Base-by-base conservation (phyloP, 805 yeast species). In the Grigorovia yakushimaensis region DNA sequence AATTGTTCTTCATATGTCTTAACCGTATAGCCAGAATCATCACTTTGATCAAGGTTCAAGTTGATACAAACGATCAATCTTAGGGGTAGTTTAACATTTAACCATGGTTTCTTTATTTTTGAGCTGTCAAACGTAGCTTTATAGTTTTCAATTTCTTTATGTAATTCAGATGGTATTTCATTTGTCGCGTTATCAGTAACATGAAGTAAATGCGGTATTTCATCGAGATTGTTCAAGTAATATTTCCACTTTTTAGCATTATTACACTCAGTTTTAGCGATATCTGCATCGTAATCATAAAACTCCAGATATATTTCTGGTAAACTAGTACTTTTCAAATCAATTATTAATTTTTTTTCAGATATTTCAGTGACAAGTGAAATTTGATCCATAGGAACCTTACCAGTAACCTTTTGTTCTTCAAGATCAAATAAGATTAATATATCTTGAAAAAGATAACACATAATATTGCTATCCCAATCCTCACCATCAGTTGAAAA, bases 131-230 rank as follows among this genome's bases (percentile, higher is more conserved):
- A 11, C 15, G 27, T 8, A 22, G 9, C 17, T 20, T 9, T 5
- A 24, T 40, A 27, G 4, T 36, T 30, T 8, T 44, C 23, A 15
- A 24, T 19, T 11, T 18, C 37, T 13, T 33, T n/a, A 3, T 33
- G 37, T 33, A 33, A 33, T 15, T n/a, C 17, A 5, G 13, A 13
- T 11, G 37, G 37, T n/a, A 33, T 6, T 15, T 11, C 51, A 9
- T 57, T 58, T 79, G 83, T 75, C 0, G 73, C 72, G 51, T 73
- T 79, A 1, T 73, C 67, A 1, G 83, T 73, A 50, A 78, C 59
- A 54, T 77, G 78, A 30, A 67, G 65, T 22, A 77, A 27, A 8
- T 47, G 39, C 11, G 55, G 49, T 13, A 18, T 9, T 23, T 47
- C 44, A 4, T 44, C 37, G 3, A n/a, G 37, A n/a, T 57, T 47